Evolutionary conservation across 1,284 basidiomycete genomes (phyloP), one percentile per base, ranked within the genome.

Genomic region (Ustilago nuda): DNA sequence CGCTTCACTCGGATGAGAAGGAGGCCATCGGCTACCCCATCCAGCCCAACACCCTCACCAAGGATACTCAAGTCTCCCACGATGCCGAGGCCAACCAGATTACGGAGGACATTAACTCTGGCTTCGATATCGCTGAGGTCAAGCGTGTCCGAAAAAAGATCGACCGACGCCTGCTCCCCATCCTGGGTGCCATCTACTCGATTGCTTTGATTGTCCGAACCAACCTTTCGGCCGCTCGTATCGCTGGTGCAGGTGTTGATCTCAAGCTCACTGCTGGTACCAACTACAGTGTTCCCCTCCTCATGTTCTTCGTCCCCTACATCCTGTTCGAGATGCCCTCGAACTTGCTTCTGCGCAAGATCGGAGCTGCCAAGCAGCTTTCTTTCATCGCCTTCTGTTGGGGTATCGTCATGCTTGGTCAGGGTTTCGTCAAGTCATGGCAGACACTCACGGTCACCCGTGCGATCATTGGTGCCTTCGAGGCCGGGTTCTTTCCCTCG

Each of bases 281-380:
- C 57, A 70, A 77, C 64, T 82, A 82, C 72, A 66, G 54, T 37
- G 57, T 77, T n/a, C 70, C 72, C 41, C 71, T 87, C 71, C 84
- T 87, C 67, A 77, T 87, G 73, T 87, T 88, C 77, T 87, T 86
- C 77, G 68, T 76, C 7, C 82, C 84, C 5, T 87, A 86, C 78
- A 82, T 82, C 57, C 43, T 80, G 19, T 64, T 83, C 57, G 81
- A 82, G 71, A 66, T 83, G 62, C 74, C 76, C 3, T 77, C 73
- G 59, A 78, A 80, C 65, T 53, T 83, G 56, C 76, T 80, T 17
- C 63, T 83, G 27, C 70, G 86, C 35, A 86, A 86, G 62, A 76
- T 88, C 51, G 87, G 87, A 23, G 77, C 85, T 8, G 80, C 86
- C 36, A 78, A 74, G 53, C 86, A 87, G 76, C 76, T 87, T 9